A percentile compares a stretch with the other conserved stretches of the same genome.
These are phyloP conservation scores for Neofusicoccum ribis DNA, from an alignment of 2,329 filamentous ascomycete genomes.

Conservation along the genomic window DNA sequence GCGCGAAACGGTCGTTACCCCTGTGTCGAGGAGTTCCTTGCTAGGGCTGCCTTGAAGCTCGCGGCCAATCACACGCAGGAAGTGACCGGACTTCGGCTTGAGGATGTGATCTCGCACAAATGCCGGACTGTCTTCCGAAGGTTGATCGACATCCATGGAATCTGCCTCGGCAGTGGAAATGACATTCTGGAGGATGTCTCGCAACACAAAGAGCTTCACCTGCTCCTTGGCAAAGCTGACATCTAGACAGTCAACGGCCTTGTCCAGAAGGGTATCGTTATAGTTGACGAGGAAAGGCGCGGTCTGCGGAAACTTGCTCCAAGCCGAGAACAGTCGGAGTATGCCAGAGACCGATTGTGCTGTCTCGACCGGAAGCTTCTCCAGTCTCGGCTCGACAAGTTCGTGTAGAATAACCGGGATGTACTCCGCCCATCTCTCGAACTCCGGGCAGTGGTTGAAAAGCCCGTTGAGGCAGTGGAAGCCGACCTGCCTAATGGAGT, in stretches of 20 bases:
- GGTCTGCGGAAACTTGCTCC: conserved; percentile 68
- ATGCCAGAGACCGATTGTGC: conserved; percentile 85
- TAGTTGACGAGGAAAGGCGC: conserved; percentile 69
- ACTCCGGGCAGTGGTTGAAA: conserved; percentile 70
- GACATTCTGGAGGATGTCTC: conserved; percentile 64
- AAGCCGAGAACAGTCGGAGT: conserved; percentile 76
- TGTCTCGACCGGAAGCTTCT: conserved; percentile 79
- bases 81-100: conserved; percentile 65
- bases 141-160: conserved; percentile 53
- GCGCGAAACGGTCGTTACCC: conserved; percentile 76
- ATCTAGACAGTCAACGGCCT: conserved; percentile 70
- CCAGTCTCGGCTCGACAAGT: conserved; percentile 73
- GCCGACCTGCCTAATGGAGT: conserved; percentile 67
- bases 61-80: conserved; percentile 57
- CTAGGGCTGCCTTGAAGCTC: conserved; percentile 61
- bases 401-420: conserved; percentile 70
- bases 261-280: conserved; percentile 61
- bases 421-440: conserved; percentile 70
- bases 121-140: neutral
- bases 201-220: conserved; percentile 79
- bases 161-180: conserved; percentile 52
- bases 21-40: conserved; percentile 75
- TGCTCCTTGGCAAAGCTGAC: conserved; percentile 77
- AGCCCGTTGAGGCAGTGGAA: conserved; percentile 80
- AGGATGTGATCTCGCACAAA: conserved; percentile 58